Evolutionary conservation across 75 land plant genomes (phyloP).

Genomic region (Picea glauca): DNA sequence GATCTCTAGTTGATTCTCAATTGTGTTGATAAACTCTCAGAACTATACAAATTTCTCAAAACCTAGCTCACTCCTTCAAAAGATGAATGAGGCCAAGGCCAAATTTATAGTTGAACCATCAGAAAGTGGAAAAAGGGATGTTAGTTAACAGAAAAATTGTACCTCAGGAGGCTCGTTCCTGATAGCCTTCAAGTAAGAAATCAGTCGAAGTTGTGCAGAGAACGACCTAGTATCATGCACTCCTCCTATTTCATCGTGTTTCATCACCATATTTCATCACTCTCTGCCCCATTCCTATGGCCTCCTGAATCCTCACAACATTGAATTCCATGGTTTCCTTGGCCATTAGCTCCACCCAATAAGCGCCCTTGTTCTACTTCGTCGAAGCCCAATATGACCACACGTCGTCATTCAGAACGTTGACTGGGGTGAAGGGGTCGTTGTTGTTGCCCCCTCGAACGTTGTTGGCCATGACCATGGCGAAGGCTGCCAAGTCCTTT

Average conservation of each 20-base stretch:
- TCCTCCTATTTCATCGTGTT: too few relatives aligned
- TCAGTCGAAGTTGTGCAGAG: conserved; percentile 58
- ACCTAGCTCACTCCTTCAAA: too few relatives aligned
- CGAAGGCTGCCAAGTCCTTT: conserved; percentile 39
- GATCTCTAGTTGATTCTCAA: too few relatives aligned
- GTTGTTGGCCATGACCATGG: conserved; percentile 61
- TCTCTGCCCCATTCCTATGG: conserved; percentile 83
- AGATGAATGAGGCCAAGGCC: too few relatives aligned
- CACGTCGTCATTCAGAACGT: conserved; percentile 55
- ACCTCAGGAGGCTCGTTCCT: conserved; percentile 68
- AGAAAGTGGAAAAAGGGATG: neutral
- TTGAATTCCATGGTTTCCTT: conserved; percentile 48
- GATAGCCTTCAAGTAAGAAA: conserved; percentile 64
- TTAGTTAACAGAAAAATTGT: neutral
- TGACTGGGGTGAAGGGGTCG: conserved; percentile 35
- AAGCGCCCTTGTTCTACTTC: conserved; percentile 13
- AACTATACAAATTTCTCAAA: too few relatives aligned
- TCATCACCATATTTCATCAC: conserved; percentile 37
- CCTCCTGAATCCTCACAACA: conserved; percentile 80
- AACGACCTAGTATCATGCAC: conserved; percentile 6
- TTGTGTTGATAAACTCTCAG: too few relatives aligned
- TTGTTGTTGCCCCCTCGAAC: conserved; percentile 42
- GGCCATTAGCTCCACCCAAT: conserved; percentile 46
- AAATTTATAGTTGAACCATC: neutral
- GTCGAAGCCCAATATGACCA: conserved; percentile 82